Conservation (phyloP, 345 rosid genomes). For the Ricinus communis region DNA sequence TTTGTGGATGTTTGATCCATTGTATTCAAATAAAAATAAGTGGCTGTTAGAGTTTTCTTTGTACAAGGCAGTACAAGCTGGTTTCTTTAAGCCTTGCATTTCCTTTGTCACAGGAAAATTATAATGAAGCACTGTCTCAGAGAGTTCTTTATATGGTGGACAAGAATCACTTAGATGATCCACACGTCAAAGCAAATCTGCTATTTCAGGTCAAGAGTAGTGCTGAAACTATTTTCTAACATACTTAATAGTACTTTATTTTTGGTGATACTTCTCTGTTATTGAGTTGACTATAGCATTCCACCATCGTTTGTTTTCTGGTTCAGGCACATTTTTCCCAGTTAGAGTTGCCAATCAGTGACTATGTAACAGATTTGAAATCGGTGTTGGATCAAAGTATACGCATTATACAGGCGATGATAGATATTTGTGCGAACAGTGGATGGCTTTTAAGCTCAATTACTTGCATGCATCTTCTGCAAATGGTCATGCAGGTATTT, state of each 20-base stretch:
- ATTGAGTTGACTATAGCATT: background rate
- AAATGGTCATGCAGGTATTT: slow-evolving; percentile 97
- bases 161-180: slow-evolving; percentile 79
- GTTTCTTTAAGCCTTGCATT: background rate
- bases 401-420: slow-evolving; percentile 96
- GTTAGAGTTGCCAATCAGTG: slow-evolving; percentile 85
- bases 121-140: slow-evolving; percentile 70
- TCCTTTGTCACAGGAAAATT: slow-evolving; percentile 55
- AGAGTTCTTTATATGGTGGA: slow-evolving; percentile 75
- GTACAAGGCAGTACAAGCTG: background rate
- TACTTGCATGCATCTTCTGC: slow-evolving; percentile 92
- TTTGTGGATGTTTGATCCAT: too few relatives aligned
- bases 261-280: background rate
- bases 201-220: slow-evolving; percentile 64
- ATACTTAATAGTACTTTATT: background rate
- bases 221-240: background rate
- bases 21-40: background rate
- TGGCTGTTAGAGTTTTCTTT: background rate
- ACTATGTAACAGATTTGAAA: slow-evolving; percentile 89
- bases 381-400: slow-evolving; percentile 97
- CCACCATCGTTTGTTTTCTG: slow-evolving; percentile 17
- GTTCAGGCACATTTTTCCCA: slow-evolving; percentile 88
- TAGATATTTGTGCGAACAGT: slow-evolving; percentile 95
- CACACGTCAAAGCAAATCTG: slow-evolving; percentile 88
- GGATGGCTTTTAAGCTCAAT: slow-evolving; percentile 97